Evolutionary conservation across 2,329 filamentous ascomycete genomes (phyloP).

Genomic region (Hypoxylon sp.): DNA sequence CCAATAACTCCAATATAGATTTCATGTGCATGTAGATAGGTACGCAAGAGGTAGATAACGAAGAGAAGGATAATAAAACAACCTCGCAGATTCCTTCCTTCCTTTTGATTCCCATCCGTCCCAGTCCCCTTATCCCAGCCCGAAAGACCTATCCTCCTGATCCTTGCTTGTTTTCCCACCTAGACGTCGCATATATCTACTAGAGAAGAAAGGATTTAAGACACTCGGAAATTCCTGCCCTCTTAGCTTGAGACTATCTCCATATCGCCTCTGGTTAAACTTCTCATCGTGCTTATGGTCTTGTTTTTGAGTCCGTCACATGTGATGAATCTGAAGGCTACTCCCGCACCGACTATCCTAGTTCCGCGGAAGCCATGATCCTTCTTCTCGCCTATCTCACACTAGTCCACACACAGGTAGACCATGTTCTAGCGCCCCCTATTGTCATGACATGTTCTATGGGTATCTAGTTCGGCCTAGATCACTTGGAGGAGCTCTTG

Average conservation of each 20-base stretch:
- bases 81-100: constrained; percentile 9
- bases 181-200: constrained; percentile 12
- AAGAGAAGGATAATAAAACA: background rate
- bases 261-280: background rate
- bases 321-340: background rate
- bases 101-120: constrained; percentile 1
- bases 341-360: background rate
- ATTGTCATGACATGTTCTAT: background rate
- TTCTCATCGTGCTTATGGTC: background rate
- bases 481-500: constrained; percentile 37
- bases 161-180: constrained; percentile 7
- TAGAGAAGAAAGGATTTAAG: constrained; percentile 30
- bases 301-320: background rate
- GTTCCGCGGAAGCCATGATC: background rate
- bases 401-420: background rate
- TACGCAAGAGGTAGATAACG: background rate
- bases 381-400: constrained; percentile 2
- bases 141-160: constrained; percentile 11
- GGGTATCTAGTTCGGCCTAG: constrained; percentile 1
- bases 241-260: background rate
- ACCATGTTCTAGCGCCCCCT: background rate
- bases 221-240: constrained; percentile 24
- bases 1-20: constrained; percentile 7
- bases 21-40: background rate
- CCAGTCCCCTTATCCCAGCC: constrained; percentile 1